phyloP scores from a whole-genome alignment of 1,284 basidiomycete species.

The Phlebopus sp. region DNA sequence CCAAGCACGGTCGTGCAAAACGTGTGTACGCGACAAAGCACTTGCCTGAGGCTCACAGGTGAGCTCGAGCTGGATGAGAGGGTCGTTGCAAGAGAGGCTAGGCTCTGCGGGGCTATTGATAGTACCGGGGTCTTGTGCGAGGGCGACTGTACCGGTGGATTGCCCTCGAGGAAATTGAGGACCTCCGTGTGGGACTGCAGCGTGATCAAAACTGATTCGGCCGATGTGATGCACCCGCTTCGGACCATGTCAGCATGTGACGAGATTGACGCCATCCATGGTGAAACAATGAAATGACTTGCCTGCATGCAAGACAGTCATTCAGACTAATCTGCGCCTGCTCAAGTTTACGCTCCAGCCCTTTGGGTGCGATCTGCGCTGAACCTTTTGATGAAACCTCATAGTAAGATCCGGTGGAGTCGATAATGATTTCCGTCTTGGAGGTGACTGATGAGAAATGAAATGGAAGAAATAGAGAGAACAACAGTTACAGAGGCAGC shows the following conservation, averaged over 20 bases:
- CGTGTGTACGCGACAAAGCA: conserved; percentile 65
- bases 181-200: conserved; percentile 95
- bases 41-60: conserved; percentile 53
- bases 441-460: conserved; percentile 3
- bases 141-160: conserved; percentile 41
- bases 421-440: conserved; percentile 88
- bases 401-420: conserved; percentile 76
- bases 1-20: conserved; percentile 65
- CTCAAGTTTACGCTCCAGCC: conserved; percentile 60
- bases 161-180: conserved; percentile 66
- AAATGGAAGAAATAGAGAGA: not conserved
- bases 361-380: conserved; percentile 15
- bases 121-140: conserved; percentile 66
- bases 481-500: conserved; percentile 53
- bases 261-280: conserved; percentile 4
- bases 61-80: conserved; percentile 47
- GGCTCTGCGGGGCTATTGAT: conserved; percentile 88
- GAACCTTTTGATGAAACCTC: conserved; percentile 50
- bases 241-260: conserved; percentile 7
- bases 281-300: conserved; percentile 21
- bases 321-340: conserved; percentile 95
- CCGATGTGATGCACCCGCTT: conserved; percentile 97
- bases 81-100: conserved; percentile 86
- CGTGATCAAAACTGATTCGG: conserved; percentile 96
- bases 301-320: conserved; percentile 92